Percentiles rank a stretch among this genome's conserved stretches.
These are phyloP conservation scores for Raddia guianensis DNA, from an alignment of 176 grass and related monocot genomes.

Conservation along the genomic window DNA sequence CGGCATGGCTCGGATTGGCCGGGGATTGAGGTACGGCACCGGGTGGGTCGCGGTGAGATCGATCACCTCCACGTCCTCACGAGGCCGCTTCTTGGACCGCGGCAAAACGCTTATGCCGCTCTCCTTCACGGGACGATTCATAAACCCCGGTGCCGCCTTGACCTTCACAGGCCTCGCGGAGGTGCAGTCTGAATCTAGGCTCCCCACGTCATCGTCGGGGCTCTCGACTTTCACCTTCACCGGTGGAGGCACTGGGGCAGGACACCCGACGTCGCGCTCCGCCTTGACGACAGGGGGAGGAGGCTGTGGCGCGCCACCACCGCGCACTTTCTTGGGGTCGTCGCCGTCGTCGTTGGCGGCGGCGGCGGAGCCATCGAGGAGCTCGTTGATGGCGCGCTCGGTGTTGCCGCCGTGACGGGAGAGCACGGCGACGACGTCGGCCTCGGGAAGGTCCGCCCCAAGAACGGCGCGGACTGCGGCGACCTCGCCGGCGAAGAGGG, in stretches of 20 bases:
- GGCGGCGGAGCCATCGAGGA: constrained; percentile 42
- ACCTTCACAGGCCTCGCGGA: background rate
- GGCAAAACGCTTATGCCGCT: constrained; percentile 46
- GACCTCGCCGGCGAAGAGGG: constrained; percentile 66
- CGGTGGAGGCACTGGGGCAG: background rate
- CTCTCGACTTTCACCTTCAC: constrained; percentile 22
- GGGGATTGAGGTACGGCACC: constrained; percentile 67
- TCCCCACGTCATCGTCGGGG: background rate
- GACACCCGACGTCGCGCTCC: constrained; percentile 35
- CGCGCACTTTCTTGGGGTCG: background rate
- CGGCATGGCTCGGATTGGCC: constrained; percentile 65
- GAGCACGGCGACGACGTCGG: constrained; percentile 55
- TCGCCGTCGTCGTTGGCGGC: background rate
- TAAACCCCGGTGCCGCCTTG: background rate
- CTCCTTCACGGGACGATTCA: background rate
- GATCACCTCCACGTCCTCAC: constrained; percentile 8
- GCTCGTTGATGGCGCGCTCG: constrained; percentile 66
- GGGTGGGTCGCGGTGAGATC: constrained; percentile 52
- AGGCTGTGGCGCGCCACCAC: background rate
- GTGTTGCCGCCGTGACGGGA: constrained; percentile 55
- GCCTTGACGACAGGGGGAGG: constrained; percentile 34
- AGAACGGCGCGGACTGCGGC: constrained; percentile 59
- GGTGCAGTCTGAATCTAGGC: background rate
- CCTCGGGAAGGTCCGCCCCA: constrained; percentile 32
- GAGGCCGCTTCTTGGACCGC: constrained; percentile 38